These are phyloP conservation scores for Apiospora koreana DNA, from an alignment of 2,329 filamentous ascomycete species.

Conservation along the genomic window DNA sequence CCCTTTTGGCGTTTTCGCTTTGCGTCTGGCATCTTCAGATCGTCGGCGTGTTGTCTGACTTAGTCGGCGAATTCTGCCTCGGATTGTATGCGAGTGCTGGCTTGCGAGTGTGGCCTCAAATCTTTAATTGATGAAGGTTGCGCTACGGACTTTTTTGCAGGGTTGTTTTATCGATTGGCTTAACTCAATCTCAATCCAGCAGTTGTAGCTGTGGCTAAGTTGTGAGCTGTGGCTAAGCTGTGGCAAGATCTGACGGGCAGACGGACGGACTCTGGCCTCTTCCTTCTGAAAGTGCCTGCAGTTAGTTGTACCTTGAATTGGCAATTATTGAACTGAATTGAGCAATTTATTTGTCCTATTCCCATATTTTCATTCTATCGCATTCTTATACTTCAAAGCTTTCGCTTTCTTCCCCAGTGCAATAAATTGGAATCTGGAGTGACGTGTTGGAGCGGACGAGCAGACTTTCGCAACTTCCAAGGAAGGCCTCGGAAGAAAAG, in stretches of 20 bases:
- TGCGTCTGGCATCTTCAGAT: slow-evolving; percentile 29
- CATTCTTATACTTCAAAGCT: background rate
- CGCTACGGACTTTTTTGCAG: too few relatives aligned
- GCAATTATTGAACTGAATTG: background rate
- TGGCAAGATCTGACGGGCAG: background rate
- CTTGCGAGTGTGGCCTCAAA: background rate
- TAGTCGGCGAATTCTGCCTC: too few relatives aligned
- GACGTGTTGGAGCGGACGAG: background rate
- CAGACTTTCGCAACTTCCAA: background rate
- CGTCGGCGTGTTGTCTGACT: background rate
- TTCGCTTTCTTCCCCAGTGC: background rate
- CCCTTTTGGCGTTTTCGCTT: slow-evolving; percentile 55
- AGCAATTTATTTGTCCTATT: background rate
- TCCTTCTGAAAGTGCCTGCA: background rate
- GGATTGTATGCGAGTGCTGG: too few relatives aligned
- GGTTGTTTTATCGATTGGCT: too few relatives aligned
- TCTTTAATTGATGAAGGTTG: background rate
- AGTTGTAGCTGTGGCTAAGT: too few relatives aligned
- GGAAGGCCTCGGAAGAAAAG: slow-evolving; percentile 8
- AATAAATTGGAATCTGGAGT: background rate
- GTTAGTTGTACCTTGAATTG: background rate
- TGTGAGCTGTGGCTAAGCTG: too few relatives aligned
- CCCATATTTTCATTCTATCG: background rate
- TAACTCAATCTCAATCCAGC: background rate
- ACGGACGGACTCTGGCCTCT: background rate